A percentile compares a stretch with the other conserved stretches of the same genome.
These are phyloP conservation scores for Nakazawaea holstii DNA, from an alignment of 805 yeast species.

Conservation along the genomic window DNA sequence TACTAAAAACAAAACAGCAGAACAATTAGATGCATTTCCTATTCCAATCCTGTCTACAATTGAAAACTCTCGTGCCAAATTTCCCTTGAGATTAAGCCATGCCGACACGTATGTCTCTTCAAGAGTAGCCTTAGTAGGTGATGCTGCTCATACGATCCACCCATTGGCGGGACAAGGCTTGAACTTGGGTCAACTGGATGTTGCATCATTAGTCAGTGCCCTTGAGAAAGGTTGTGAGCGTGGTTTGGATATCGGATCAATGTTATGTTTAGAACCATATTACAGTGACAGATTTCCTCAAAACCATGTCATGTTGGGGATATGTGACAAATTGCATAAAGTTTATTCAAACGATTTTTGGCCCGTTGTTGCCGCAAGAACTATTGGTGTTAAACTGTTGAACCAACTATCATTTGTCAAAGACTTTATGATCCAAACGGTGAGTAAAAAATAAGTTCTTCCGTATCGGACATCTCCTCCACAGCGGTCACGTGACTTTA, in stretches of 20 bases:
- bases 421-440: slow-evolving; percentile 56
- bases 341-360: slow-evolving; percentile 67
- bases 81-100: slow-evolving; percentile 84
- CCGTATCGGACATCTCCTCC: not conserved
- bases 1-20: slow-evolving; percentile 25
- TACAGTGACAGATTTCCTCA: slow-evolving; percentile 76
- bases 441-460: slow-evolving; percentile 22
- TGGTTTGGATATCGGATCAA: slow-evolving; percentile 85
- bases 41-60: slow-evolving; percentile 55
- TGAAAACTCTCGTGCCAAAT: slow-evolving; percentile 69
- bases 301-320: slow-evolving; percentile 78
- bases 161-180: slow-evolving; percentile 98
- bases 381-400: slow-evolving; percentile 68
- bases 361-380: slow-evolving; percentile 72
- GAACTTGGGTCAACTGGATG: slow-evolving; percentile 97
- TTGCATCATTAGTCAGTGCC: slow-evolving; percentile 60
- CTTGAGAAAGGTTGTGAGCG: slow-evolving; percentile 65
- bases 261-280: slow-evolving; percentile 79
- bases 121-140: slow-evolving; percentile 91
- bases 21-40: slow-evolving; percentile 57
- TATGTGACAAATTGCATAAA: slow-evolving; percentile 89
- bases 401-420: slow-evolving; percentile 64
- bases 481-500: slow-evolving; percentile 2
- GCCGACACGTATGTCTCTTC: slow-evolving; percentile 85
- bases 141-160: slow-evolving; percentile 97